Conservation (phyloP, 805 yeast genomes). For the Candida boidinii region DNA sequence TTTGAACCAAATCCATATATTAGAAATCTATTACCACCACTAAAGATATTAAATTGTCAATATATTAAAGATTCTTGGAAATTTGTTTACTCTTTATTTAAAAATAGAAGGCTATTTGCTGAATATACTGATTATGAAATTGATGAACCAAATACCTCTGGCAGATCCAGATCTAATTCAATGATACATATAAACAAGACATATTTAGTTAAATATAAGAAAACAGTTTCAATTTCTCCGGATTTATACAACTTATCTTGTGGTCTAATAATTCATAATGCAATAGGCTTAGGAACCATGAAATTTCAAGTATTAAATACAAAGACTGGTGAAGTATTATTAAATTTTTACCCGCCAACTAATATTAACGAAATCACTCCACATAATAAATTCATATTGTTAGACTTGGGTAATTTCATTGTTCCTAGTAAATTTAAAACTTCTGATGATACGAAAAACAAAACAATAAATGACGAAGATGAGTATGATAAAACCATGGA, state of each 20-base stretch:
- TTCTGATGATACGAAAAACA: slow-evolving; percentile 7
- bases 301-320: slow-evolving; percentile 37
- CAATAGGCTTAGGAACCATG: slow-evolving; percentile 51
- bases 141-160: slow-evolving; percentile 45
- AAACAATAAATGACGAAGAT: slow-evolving; percentile 1
- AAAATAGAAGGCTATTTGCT: slow-evolving; percentile 45
- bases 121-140: slow-evolving; percentile 28
- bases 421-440: slow-evolving; percentile 13
- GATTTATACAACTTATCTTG: slow-evolving; percentile 43
- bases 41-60: slow-evolving; percentile 16
- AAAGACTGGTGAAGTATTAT: slow-evolving; percentile 19
- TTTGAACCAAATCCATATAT: slow-evolving; percentile 11
- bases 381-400: slow-evolving; percentile 36
- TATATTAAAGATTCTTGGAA: slow-evolving; percentile 48
- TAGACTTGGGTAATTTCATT: slow-evolving; percentile 42
- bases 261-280: slow-evolving; percentile 44
- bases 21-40: slow-evolving; percentile 9
- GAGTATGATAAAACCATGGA: slow-evolving; percentile 20
- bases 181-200: slow-evolving; percentile 41
- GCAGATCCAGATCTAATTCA: too few species aligned
- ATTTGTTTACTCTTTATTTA: slow-evolving; percentile 39
- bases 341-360: slow-evolving; percentile 46
- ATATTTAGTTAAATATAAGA: slow-evolving; percentile 37
- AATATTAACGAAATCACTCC: slow-evolving; percentile 53
- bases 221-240: slow-evolving; percentile 36